Base-by-base conservation (phyloP, 352 stramenopile genomes). In the Phytophthora capsici region DNA sequence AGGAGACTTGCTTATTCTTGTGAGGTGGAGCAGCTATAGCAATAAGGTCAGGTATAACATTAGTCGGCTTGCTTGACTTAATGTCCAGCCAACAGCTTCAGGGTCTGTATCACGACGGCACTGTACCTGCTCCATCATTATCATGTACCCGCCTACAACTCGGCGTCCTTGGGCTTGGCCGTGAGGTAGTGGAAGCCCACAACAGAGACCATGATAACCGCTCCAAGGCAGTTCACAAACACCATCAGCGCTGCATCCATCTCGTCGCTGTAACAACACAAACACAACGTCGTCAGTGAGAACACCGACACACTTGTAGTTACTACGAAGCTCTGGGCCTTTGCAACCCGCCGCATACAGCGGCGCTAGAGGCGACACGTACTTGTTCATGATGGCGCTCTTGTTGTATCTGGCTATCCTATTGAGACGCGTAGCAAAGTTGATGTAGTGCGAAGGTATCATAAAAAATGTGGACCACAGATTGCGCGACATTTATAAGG, bases 121-220 rank as follows among this genome's bases (percentile, higher is more conserved):
- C 22, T 41, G 16, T 45, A 73, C 59, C 59, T 58, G 47, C 19
- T 57, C 55, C 22, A 38, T 23, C 17, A 13, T 51, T 10, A 7
- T 7, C 10, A n/a, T 20, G 6, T 50, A 37, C 19, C 14, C 6
- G 8, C 36, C 58, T 93, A 96, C 53, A 92, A 73, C 54, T 94
- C 85, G 6, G 86, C 84, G 50, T 96, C 88, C 61, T 91, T 91
- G 23, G 82, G 73, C 14, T 84, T 89, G 9, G 88, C 84, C 28
- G 86, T 94, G 48, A 96, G 82, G 67, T 95, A 96, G 72, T 96
- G 88, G 73, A 95, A 96, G 23, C 86, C 84, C 36, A 96, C 87
- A 20, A 96, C 73, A 28, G 86, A 94, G 20, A 96, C 72, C 85
- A 94, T 96, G 73, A 96, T 94, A 14, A 91, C 78, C 10, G 88